phyloP scores from a whole-genome alignment of 306 rosid genomes.

The Trifolium fragiferum region DNA sequence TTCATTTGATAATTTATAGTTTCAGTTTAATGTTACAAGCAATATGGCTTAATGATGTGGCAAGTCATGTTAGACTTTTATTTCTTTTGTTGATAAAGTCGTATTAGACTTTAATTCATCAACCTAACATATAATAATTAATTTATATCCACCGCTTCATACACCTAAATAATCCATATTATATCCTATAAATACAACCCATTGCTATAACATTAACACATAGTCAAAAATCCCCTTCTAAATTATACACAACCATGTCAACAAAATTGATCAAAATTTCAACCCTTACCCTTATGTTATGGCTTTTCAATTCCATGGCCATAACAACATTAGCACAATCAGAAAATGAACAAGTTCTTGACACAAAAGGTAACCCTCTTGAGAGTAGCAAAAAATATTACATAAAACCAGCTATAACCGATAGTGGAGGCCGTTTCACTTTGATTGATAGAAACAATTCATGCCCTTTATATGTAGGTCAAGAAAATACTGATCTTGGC shows the following conservation, averaged over 20 bases:
- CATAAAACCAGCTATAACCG: slow-evolving; percentile 69
- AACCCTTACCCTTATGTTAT: slow-evolving; percentile 15
- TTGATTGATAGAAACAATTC: slow-evolving; percentile 37
- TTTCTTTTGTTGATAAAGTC: not conserved
- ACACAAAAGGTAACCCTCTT: slow-evolving; percentile 55
- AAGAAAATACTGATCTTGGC: slow-evolving; percentile 42
- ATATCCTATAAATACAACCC: slow-evolving; percentile 21
- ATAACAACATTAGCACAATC: slow-evolving; percentile 42
- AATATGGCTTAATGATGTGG: too few relatives aligned
- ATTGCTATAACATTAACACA: not conserved
- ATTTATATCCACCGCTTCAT: not conserved
- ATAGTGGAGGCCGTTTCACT: slow-evolving; percentile 59
- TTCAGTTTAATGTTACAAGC: too few relatives aligned
- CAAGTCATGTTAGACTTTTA: too few relatives aligned
- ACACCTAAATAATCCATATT: not conserved
- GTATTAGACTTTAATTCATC: slow-evolving; percentile 27
- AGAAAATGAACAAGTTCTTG: slow-evolving; percentile 45
- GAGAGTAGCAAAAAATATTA: slow-evolving; percentile 51
- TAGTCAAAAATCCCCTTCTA: not conserved
- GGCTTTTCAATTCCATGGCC: slow-evolving; percentile 40
- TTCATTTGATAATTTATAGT: too few relatives aligned
- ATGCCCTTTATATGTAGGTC: slow-evolving; percentile 59
- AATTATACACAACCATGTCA: slow-evolving; percentile 28
- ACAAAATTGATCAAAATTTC: slow-evolving; percentile 13
- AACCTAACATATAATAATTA: not conserved